These are phyloP conservation scores for Phytophthora fragariaefolia DNA, from an alignment of 352 stramenopile species.

Conservation along the genomic window DNA sequence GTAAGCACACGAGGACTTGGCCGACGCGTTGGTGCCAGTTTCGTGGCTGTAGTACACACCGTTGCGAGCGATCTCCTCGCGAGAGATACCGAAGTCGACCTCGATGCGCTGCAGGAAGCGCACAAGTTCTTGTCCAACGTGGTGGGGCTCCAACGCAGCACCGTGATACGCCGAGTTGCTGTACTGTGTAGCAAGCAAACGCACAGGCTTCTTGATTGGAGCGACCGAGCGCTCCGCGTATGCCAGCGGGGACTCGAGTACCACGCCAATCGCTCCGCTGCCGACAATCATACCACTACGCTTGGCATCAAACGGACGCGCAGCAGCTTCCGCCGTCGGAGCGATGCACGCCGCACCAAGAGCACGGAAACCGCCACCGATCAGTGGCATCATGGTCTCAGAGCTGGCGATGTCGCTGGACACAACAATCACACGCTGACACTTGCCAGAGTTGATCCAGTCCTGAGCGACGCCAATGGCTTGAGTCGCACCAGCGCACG, in stretches of 20 bases:
- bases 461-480: slow-evolving; percentile 94
- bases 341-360: slow-evolving; percentile 94
- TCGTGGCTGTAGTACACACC: slow-evolving; percentile 98
- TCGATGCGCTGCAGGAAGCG: slow-evolving; percentile 91
- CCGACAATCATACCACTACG: slow-evolving; percentile 96
- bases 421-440: slow-evolving; percentile 95
- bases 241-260: slow-evolving; percentile 68
- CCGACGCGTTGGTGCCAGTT: slow-evolving; percentile 95
- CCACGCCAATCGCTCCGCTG: slow-evolving; percentile 86
- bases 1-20: slow-evolving; percentile 92
- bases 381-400: slow-evolving; percentile 91
- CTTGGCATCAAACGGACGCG: slow-evolving; percentile 93
- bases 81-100: slow-evolving; percentile 91
- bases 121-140: slow-evolving; percentile 94
- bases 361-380: slow-evolving; percentile 95
- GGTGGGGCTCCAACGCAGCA: slow-evolving; percentile 92
- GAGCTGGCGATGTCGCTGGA: slow-evolving; percentile 93
- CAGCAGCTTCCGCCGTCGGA: slow-evolving; percentile 73
- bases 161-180: slow-evolving; percentile 97
- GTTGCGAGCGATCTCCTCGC: slow-evolving; percentile 89
- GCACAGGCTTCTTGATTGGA: slow-evolving; percentile 42
- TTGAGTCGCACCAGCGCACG: slow-evolving; percentile 95
- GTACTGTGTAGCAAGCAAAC: slow-evolving; percentile 93
- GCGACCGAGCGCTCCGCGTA: slow-evolving; percentile 26
- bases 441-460: slow-evolving; percentile 93